Base-by-base conservation (phyloP, 1,139 yeast genomes). In the Yamadazyma atmosphaerica region DNA sequence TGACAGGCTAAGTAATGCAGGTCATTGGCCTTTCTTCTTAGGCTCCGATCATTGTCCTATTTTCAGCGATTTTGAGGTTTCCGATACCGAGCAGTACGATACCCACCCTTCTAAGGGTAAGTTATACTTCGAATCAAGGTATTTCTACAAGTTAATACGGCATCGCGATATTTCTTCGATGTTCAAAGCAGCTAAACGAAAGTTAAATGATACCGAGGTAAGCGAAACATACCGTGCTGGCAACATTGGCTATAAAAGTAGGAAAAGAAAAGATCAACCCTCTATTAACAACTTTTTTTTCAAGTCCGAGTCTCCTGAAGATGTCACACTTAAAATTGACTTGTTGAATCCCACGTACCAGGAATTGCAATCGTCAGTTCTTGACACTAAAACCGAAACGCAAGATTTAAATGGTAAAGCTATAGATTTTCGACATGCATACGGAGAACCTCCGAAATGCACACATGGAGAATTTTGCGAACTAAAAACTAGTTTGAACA, bases 1-100 rank as follows among this genome's bases (percentile, higher is more conserved):
- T 4, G 42, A 56, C 0, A 37, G 42, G 5, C 64, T 81, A 8
- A 47, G 56, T 0, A 54, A 60, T 14, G 83, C 92, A 0, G 79
- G 83, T 51, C 85, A 86, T 14, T 74, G 86, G 74, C 83, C 90
- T 0, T 71, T 68, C 26, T 54, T 90, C 0, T 65, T 76, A 57
- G 98, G 98, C 0, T 88, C 96, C 0, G 98, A 92, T 58, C 98
- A 92, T 60, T 92, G 98, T 59, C 98, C 98, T 0, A 79, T 88
- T 0, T 88, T 61, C 53, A 75, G 90, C 0, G 97, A 89, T 56
- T 58, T 87, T 27, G 40, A 33, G 22, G 27, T 32, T n/a, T 16
- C 40, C 3, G 4, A 3, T 24, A 11, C 11, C 7, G 33, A 21
- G 21, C 13, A 10, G 1, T 10, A 19, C n/a, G 15, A 14, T 10